phyloP scores from a whole-genome alignment of 2,329 filamentous ascomycete species.

The Ophiosphaerella korrae region DNA sequence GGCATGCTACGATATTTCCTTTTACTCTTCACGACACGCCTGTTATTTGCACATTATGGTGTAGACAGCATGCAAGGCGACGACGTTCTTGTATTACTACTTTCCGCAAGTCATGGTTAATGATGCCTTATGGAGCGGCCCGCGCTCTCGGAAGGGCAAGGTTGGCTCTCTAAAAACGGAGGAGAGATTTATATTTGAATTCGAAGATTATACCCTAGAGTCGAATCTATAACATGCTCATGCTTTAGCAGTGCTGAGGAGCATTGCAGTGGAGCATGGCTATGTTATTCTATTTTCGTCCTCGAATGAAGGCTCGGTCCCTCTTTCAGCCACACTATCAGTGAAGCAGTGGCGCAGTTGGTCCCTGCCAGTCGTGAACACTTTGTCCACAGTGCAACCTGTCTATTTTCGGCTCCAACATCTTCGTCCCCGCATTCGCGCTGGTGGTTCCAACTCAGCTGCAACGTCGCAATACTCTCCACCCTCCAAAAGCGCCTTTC shows the following conservation, averaged over 20 bases:
- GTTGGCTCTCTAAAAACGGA: neutral
- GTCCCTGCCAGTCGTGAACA: too few species aligned
- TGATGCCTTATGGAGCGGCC: neutral
- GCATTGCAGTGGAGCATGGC: too few species aligned
- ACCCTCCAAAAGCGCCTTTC: neutral
- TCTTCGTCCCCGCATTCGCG: neutral
- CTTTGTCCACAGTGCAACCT: too few species aligned
- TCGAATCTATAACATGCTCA: conserved; percentile 1
- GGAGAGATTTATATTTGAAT: neutral
- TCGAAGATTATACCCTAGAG: conserved; percentile 5
- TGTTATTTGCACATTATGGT: neutral
- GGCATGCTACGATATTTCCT: conserved; percentile 15
- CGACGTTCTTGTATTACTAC: neutral
- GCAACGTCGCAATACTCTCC: neutral
- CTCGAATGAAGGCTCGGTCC: too few species aligned
- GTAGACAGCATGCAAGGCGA: neutral
- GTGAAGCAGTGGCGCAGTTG: too few species aligned
- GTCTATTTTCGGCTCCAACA: too few species aligned
- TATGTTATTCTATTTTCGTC: neutral
- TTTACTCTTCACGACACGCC: neutral
- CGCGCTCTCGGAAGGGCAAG: neutral
- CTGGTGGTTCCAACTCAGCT: neutral
- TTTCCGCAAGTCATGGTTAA: neutral
- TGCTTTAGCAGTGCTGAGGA: too few species aligned
- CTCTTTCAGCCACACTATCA: too few species aligned